phyloP scores from a whole-genome alignment of 495 filamentous ascomycete species.

The Hypoxylon crocopeplum region DNA sequence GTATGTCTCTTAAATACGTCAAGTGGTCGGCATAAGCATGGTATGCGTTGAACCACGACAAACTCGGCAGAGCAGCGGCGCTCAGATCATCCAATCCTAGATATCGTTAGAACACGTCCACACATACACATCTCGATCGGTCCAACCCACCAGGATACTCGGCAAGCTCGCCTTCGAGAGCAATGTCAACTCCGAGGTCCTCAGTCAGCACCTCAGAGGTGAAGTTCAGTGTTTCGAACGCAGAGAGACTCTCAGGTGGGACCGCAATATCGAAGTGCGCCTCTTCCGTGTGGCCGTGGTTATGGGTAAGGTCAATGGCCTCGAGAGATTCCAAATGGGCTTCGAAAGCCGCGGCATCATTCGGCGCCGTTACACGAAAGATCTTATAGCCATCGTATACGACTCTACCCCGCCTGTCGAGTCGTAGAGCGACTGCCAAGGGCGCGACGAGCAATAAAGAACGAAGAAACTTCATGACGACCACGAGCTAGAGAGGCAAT shows the following conservation, averaged over 20 bases:
- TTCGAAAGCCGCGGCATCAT: conserved; percentile 35
- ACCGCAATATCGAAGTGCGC: conserved; percentile 51
- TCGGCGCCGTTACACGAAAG: conserved; percentile 42
- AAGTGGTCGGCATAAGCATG: conserved; percentile 64
- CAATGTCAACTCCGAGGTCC: conserved; percentile 55
- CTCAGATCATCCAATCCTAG: conserved; percentile 7
- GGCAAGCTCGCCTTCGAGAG: conserved; percentile 45
- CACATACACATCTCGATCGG: neutral
- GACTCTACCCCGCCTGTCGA: conserved; percentile 38
- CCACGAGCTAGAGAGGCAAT: neutral
- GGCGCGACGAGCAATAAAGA: conserved; percentile 28
- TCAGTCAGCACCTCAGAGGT: conserved; percentile 51
- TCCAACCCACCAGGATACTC: conserved; percentile 35
- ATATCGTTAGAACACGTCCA: neutral
- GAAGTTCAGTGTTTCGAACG: conserved; percentile 48
- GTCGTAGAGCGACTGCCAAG: conserved; percentile 22
- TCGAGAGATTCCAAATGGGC: conserved; percentile 43
- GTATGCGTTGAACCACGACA: conserved; percentile 64
- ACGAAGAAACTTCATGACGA: conserved; percentile 36
- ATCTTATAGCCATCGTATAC: conserved; percentile 56
- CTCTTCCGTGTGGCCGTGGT: conserved; percentile 35
- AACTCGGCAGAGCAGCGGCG: conserved; percentile 36
- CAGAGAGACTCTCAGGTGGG: conserved; percentile 46
- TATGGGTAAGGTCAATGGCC: conserved; percentile 41
- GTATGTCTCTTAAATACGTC: conserved; percentile 59